Conservation (phyloP, 352 stramenopile genomes). For the Globisporangium megalacanthum region DNA sequence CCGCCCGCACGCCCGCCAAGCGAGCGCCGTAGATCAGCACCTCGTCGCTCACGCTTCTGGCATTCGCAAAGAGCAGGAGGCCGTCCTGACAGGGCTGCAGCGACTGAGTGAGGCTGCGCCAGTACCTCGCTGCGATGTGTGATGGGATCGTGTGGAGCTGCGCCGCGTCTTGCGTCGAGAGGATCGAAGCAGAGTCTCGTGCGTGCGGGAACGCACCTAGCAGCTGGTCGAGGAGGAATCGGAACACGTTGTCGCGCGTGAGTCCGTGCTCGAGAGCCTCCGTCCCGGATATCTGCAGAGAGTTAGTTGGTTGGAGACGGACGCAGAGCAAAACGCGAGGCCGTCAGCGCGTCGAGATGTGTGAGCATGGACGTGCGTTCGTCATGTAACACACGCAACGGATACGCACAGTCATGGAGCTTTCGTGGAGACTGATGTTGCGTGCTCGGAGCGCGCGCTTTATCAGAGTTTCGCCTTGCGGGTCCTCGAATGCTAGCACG, state of each 20-base stretch:
- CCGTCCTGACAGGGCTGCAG: slow-evolving; percentile 28
- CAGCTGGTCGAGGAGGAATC: slow-evolving; percentile 9
- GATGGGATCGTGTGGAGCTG: slow-evolving; percentile 19
- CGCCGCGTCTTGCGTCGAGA: background rate
- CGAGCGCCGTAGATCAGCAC: slow-evolving; percentile 29
- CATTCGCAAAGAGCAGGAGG: slow-evolving; percentile 47
- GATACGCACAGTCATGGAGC: background rate
- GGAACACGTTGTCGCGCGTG: slow-evolving; percentile 2
- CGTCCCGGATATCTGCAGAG: background rate
- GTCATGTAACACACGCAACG: no score
- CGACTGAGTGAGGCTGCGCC: slow-evolving; percentile 17
- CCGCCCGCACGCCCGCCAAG: slow-evolving; percentile 24
- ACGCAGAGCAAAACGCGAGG: background rate
- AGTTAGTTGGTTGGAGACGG: background rate
- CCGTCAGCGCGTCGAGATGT: background rate
- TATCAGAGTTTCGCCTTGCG: slow-evolving; percentile 16
- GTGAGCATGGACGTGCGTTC: no score
- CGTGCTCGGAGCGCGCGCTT: slow-evolving; percentile 16
- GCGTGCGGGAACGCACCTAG: slow-evolving; percentile 10
- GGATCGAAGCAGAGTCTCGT: background rate
- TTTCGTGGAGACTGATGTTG: slow-evolving; percentile 22
- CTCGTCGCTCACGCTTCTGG: slow-evolving; percentile 23
- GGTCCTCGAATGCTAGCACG: slow-evolving; percentile 30
- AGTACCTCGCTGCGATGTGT: slow-evolving; percentile 20
- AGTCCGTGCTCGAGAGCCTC: slow-evolving; percentile 7